Evolutionary conservation across 495 filamentous ascomycete genomes (phyloP).

Genomic region (Aspergillus conjunctus): DNA sequence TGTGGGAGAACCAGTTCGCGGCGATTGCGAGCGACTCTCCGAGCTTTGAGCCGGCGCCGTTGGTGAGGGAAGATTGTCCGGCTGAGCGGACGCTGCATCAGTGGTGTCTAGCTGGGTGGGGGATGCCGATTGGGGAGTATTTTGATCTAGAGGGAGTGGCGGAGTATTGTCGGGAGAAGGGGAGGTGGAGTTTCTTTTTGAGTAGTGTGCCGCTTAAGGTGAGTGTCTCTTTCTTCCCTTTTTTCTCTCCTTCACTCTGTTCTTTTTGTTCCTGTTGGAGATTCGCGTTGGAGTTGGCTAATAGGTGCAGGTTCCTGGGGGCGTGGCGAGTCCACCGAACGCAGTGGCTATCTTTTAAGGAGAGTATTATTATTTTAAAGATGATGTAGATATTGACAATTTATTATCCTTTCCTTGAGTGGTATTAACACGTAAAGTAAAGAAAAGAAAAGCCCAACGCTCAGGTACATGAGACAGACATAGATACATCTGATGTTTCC

Average conservation of each 20-base stretch:
- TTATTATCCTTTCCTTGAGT: too few species aligned
- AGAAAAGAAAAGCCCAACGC: too few species aligned
- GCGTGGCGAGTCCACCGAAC: constrained; percentile 57
- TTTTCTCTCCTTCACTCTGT: constrained; percentile 11
- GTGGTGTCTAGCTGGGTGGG: constrained; percentile 58
- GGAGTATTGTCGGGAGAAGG: constrained; percentile 43
- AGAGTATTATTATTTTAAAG: background rate
- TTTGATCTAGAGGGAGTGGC: constrained; percentile 57
- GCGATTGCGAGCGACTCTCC: constrained; percentile 55
- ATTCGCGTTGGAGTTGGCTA: constrained; percentile 5
- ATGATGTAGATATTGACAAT: too few species aligned
- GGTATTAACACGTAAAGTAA: too few species aligned
- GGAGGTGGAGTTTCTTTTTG: constrained; percentile 56
- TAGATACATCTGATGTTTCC: too few species aligned
- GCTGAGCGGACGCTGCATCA: constrained; percentile 47
- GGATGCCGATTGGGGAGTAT: constrained; percentile 60
- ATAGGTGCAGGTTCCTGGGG: constrained; percentile 44
- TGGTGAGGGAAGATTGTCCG: constrained; percentile 8
- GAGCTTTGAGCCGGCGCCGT: constrained; percentile 43
- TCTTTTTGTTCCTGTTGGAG: background rate
- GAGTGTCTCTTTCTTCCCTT: constrained; percentile 15
- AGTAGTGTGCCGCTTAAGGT: constrained; percentile 58
- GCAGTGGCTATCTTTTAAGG: constrained; percentile 49
- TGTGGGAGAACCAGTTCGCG: constrained; percentile 53
- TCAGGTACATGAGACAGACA: too few species aligned